Base-by-base conservation (phyloP, 768 basidiomycete species). In the Rhizopogon vesiculosus region DNA sequence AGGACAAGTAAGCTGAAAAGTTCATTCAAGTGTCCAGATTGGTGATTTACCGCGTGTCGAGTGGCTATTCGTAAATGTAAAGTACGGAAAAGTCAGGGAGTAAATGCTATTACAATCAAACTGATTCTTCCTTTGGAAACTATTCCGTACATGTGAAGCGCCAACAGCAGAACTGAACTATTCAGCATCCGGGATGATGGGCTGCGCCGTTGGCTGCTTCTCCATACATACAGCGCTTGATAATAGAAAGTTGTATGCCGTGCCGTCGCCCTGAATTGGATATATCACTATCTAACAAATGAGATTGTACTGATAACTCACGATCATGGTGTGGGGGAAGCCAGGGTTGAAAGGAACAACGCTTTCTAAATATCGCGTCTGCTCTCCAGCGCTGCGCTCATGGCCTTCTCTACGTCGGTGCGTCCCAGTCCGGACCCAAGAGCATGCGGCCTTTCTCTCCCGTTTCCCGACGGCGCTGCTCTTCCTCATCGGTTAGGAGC, bases 381-480 rank as follows among this genome's bases (percentile, higher is more conserved):
- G 77, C 42, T 74, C 45, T 74, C 75, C 29, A 77, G 64, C 2
- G 69, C 73, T 5, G 54, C 55, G 43, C 66, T 70, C 18, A 76
- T 62, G 19, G 68, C 65, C 8, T 48, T 64, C 57, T 77, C 69
- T 9, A 62, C 42, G 6, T 69, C 66, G 12, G 52, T 70, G 39
- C 73, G 75, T 57, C 61, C 72, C 77, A 78, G 0, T 67, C 46
- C 0, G 60, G 8, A 12, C 35, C 9, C 5, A 43, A n/a, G 1
- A 57, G 1, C 1, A 41, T 64, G 1, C 78, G 76, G 2, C 80
- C 79, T 0, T 71, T 70, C 56, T 80, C 77, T 5, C 57, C 70
- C 6, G 62, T 61, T 39, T 64, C 54, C 3, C 51, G 44, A 3
- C 67, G 59, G 18, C 62, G 64, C 18, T 60, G 46, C 39, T 72